Percentiles rank a stretch among this genome's conserved stretches.
Evolutionary conservation across 257 asterid genomes (phyloP).

Genomic region (Pogostemon cablin): DNA sequence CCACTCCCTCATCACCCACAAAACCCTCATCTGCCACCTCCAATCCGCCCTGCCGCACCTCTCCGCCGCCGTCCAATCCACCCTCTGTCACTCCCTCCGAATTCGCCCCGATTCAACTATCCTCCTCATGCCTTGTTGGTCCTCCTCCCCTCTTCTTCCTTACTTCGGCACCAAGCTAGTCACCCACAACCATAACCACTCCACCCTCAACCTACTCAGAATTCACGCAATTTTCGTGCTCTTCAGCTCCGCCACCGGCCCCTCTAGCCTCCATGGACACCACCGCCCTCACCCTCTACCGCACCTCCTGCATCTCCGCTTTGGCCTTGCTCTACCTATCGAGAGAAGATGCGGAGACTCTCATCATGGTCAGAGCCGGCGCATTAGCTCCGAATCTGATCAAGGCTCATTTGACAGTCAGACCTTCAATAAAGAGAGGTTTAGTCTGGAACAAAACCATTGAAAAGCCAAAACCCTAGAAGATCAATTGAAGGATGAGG

Average conservation of each 20-base stretch:
- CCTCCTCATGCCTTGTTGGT: too few species aligned
- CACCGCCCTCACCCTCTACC: slow-evolving; percentile 77
- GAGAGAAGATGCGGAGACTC: slow-evolving; percentile 55
- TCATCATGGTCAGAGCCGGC: slow-evolving; percentile 85
- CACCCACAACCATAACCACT: too few species aligned
- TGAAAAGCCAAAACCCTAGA: slow-evolving; percentile 56
- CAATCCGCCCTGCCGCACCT: too few species aligned
- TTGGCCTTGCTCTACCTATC: slow-evolving; percentile 68
- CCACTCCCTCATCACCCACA: too few species aligned
- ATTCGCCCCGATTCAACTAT: too few species aligned
- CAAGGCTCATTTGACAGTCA: slow-evolving; percentile 67
- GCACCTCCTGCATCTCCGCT: slow-evolving; percentile 83
- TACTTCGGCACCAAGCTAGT: too few species aligned
- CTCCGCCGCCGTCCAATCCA: too few species aligned
- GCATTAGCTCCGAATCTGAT: slow-evolving; percentile 77
- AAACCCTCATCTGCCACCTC: too few species aligned
- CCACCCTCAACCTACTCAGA: too few species aligned
- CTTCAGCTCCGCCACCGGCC: slow-evolving; percentile 64
- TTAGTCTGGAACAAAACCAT: slow-evolving; percentile 70
- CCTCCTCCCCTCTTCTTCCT: too few species aligned
- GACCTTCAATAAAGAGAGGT: slow-evolving; percentile 61
- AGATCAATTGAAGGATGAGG: slow-evolving; percentile 34
- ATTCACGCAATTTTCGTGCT: too few species aligned
- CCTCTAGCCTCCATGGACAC: slow-evolving; percentile 83
- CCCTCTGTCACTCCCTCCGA: too few species aligned